These are phyloP conservation scores for Mucor ambiguus DNA, from an alignment of 371 early-diverging fungal genomes.

Conservation along the genomic window DNA sequence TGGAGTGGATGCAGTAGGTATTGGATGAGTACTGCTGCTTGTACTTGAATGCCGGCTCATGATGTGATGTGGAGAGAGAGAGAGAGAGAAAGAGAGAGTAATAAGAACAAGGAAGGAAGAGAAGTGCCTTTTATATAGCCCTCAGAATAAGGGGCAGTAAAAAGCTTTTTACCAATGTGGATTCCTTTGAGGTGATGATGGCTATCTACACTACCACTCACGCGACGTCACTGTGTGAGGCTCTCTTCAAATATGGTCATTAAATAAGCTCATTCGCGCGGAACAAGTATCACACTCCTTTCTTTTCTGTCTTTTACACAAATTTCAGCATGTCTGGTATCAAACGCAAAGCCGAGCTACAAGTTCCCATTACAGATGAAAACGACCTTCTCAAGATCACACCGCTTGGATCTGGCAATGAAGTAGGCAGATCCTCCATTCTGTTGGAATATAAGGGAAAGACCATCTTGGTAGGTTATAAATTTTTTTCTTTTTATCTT, in stretches of 20 bases:
- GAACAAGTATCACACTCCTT: neutral
- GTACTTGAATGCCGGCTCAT: slow-evolving; percentile 11
- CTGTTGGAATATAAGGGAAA: slow-evolving; percentile 96
- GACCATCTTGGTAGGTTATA: slow-evolving; percentile 82
- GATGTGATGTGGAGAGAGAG: neutral
- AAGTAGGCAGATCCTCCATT: slow-evolving; percentile 99
- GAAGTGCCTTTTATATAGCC: neutral
- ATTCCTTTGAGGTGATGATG: neutral
- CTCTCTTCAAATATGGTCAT: neutral
- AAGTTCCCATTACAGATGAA: slow-evolving; percentile 59
- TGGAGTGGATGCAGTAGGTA: slow-evolving; percentile 22
- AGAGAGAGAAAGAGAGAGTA: neutral
- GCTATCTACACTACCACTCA: neutral
- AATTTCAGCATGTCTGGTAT: slow-evolving; percentile 34
- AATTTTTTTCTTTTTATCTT: neutral
- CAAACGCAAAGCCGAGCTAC: slow-evolving; percentile 53
- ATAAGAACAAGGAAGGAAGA: neutral
- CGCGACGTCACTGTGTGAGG: neutral
- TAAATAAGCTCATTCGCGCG: neutral
- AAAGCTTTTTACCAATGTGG: neutral
- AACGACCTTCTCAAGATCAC: slow-evolving; percentile 85
- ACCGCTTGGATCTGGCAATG: slow-evolving; percentile 99
- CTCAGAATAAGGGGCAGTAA: neutral
- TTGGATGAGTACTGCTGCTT: neutral
- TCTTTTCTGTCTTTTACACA: slow-evolving; percentile 8